Evolutionary conservation across 495 filamentous ascomycete genomes (phyloP).

Genomic region (Penicillium bialowiezense): DNA sequence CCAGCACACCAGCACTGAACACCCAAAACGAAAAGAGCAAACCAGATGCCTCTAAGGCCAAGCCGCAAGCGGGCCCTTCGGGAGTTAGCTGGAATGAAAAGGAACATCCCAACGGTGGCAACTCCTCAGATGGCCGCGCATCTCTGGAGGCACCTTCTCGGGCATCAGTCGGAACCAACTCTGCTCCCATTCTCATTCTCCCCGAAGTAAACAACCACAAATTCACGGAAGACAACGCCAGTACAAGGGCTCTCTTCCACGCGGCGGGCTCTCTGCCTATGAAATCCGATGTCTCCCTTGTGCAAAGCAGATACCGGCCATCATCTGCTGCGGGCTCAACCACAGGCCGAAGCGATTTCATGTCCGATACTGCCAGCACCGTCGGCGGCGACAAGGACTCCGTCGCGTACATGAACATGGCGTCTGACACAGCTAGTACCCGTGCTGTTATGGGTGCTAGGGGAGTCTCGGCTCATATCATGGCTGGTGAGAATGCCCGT

Average conservation of each 20-base stretch:
- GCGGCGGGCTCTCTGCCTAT: slow-evolving; percentile 29
- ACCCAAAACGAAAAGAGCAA: slow-evolving; percentile 1
- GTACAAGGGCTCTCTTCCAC: slow-evolving; percentile 37
- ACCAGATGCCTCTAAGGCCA: not conserved
- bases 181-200: slow-evolving; percentile 31
- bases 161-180: slow-evolving; percentile 15
- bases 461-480: slow-evolving; percentile 25
- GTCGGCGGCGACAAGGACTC: slow-evolving; percentile 30
- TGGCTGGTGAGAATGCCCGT: slow-evolving; percentile 17
- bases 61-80: slow-evolving; percentile 1
- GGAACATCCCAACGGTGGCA: slow-evolving; percentile 5
- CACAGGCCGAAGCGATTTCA: slow-evolving; percentile 33
- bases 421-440: slow-evolving; percentile 36
- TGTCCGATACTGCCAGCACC: slow-evolving; percentile 30
- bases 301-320: slow-evolving; percentile 18
- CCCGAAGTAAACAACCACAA: slow-evolving; percentile 29
- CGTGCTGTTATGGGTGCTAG: slow-evolving; percentile 32
- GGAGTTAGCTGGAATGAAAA: slow-evolving; percentile 17
- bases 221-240: slow-evolving; percentile 32
- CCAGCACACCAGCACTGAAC: slow-evolving; percentile 20
- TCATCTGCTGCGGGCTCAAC: slow-evolving; percentile 28
- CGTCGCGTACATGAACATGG: slow-evolving; percentile 16
- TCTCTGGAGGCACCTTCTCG: slow-evolving; percentile 11
- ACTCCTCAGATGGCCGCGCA: not conserved
- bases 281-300: slow-evolving; percentile 20